Percentiles rank a stretch among this genome's conserved stretches.
Evolutionary conservation across 2,329 filamentous ascomycete genomes (phyloP).

Genomic region (Fusarium hostae): DNA sequence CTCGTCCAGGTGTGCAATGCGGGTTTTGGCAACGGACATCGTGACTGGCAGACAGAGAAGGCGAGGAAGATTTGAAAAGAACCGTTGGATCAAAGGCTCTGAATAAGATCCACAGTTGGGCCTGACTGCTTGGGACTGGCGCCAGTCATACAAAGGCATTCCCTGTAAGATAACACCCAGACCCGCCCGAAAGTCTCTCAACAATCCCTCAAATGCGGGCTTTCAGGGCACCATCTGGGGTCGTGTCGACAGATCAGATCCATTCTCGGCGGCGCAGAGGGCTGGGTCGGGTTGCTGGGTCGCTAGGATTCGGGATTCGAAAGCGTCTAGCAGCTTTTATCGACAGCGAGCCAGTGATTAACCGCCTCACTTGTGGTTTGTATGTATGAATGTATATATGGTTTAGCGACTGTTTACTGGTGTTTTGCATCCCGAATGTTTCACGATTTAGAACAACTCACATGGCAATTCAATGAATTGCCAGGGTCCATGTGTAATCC

Average conservation of each 20-base stretch:
- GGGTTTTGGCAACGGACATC: slow-evolving; percentile 14
- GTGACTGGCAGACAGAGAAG: slow-evolving; percentile 36
- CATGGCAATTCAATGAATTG: slow-evolving; percentile 11
- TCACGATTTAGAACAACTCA: slow-evolving; percentile 24
- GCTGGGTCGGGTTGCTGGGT: slow-evolving; percentile 35
- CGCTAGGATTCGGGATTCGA: slow-evolving; percentile 30
- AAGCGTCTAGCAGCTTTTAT: slow-evolving; percentile 29
- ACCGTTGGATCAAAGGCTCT: slow-evolving; percentile 40
- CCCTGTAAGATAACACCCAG: slow-evolving; percentile 39
- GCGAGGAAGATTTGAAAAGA: slow-evolving; percentile 30
- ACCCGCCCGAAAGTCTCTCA: slow-evolving; percentile 34
- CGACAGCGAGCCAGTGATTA: slow-evolving; percentile 24
- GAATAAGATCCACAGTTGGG: slow-evolving; percentile 50
- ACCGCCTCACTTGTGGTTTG: slow-evolving; percentile 40
- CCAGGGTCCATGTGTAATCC: neutral
- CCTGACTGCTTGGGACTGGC: slow-evolving; percentile 49
- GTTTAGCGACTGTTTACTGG: slow-evolving; percentile 15
- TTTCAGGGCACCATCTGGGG: slow-evolving; percentile 43
- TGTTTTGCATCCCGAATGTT: slow-evolving; percentile 18
- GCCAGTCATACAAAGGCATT: slow-evolving; percentile 35
- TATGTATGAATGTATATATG: neutral
- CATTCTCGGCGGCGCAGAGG: slow-evolving; percentile 44
- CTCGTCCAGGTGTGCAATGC: slow-evolving; percentile 24
- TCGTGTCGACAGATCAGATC: slow-evolving; percentile 46
- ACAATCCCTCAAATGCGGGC: slow-evolving; percentile 35